These are phyloP conservation scores for Fusarium brevicatenulatum DNA, from an alignment of 2,329 filamentous ascomycete genomes.

Conservation along the genomic window DNA sequence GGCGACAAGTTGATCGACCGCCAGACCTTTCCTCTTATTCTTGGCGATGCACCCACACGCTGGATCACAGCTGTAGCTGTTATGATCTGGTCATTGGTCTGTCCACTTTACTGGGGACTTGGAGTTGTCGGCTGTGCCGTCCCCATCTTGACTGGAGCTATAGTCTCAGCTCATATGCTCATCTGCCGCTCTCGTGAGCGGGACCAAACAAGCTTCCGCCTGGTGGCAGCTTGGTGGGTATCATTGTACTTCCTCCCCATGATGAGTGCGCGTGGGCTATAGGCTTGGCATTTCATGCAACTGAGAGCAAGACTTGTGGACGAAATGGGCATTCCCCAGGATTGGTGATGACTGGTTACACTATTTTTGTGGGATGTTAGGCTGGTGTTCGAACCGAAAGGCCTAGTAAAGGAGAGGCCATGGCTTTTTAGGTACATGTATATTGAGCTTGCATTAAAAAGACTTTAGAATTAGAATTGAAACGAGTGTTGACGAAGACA, in stretches of 20 bases:
- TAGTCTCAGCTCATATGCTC: slow-evolving; percentile 31
- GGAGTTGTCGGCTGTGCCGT: slow-evolving; percentile 3
- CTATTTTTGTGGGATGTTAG: rapidly evolving
- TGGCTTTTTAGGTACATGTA: no score
- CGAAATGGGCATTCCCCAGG: no score
- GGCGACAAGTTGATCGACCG: slow-evolving; percentile 39
- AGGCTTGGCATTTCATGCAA: not conserved
- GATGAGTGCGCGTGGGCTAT: slow-evolving; percentile 17
- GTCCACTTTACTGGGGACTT: slow-evolving; percentile 32
- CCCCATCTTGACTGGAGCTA: not conserved
- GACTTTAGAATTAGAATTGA: not conserved
- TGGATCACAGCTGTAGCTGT: slow-evolving; percentile 29
- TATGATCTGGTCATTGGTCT: slow-evolving; percentile 31
- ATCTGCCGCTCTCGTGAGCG: slow-evolving; percentile 6
- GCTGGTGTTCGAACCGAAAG: no score
- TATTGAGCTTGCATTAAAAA: not conserved
- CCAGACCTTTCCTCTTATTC: slow-evolving; percentile 36
- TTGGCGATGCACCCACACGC: slow-evolving; percentile 37
- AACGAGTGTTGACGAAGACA: not conserved
- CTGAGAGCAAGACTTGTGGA: not conserved
- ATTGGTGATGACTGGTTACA: rapidly evolving
- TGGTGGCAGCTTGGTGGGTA: slow-evolving; percentile 36
- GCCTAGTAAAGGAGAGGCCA: not conserved
- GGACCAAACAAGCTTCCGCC: slow-evolving; percentile 28
- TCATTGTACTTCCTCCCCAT: slow-evolving; percentile 31